phyloP scores from a whole-genome alignment of 495 filamentous ascomycete species.

The Parachaetomium inaequale region DNA sequence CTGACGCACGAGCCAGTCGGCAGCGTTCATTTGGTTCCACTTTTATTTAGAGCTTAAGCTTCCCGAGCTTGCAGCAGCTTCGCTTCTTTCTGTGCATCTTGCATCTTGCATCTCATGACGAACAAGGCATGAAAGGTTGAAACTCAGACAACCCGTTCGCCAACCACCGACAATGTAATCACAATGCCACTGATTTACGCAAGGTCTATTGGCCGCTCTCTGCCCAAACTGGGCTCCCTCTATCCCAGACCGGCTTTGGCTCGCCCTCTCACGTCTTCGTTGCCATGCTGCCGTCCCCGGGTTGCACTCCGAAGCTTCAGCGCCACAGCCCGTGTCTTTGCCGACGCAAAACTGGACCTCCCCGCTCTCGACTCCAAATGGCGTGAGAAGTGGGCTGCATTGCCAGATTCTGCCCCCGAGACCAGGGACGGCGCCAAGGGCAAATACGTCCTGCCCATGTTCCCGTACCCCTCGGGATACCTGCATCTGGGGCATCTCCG shows the following conservation, averaged over 20 bases:
- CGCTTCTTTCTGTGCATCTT: too few species aligned
- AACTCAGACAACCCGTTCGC: not conserved
- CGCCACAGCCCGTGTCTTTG: slow-evolving; percentile 29
- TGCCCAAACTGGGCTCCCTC: slow-evolving; percentile 23
- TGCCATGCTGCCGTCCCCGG: slow-evolving; percentile 8
- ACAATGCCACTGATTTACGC: slow-evolving; percentile 32
- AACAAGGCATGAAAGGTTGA: not conserved
- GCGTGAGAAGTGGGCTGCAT: slow-evolving; percentile 43
- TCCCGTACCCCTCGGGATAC: slow-evolving; percentile 85
- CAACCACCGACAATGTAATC: slow-evolving; percentile 23
- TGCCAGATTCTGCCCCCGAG: not conserved
- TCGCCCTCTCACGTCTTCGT: not conserved
- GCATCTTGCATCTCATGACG: slow-evolving; percentile 2
- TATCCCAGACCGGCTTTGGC: not conserved
- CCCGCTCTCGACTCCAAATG: slow-evolving; percentile 70
- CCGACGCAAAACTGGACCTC: slow-evolving; percentile 54
- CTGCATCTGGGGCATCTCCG: slow-evolving; percentile 88
- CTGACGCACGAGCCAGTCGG: too few species aligned
- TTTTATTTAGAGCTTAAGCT: too few species aligned
- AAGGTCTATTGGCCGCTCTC: slow-evolving; percentile 32
- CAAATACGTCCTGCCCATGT: slow-evolving; percentile 85
- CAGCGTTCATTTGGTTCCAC: too few species aligned
- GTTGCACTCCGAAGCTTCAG: slow-evolving; percentile 9
- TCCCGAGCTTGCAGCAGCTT: too few species aligned
- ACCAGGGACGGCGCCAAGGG: slow-evolving; percentile 34